These are phyloP conservation scores for Alternaria alternata DNA, from an alignment of 2,329 filamentous ascomycete species.

Conservation along the genomic window DNA sequence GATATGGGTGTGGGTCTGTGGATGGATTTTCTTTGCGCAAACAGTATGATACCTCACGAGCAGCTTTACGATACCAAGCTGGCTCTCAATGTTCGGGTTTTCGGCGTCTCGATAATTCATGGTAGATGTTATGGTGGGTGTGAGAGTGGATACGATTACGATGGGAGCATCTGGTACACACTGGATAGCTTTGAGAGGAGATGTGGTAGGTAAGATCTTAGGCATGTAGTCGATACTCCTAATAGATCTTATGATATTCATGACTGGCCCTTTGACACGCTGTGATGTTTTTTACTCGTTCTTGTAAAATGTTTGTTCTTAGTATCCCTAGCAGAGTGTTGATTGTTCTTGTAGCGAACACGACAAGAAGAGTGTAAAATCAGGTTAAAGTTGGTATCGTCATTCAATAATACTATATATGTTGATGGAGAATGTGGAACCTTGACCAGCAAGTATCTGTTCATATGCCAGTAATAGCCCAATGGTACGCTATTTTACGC, in stretches of 20 bases:
- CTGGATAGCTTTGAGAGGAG: constrained; percentile 26
- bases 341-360: not conserved
- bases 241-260: constrained; percentile 22
- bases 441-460: not conserved
- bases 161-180: constrained; percentile 21
- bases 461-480: constrained; percentile 2
- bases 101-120: constrained; percentile 23
- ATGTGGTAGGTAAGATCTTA: constrained; percentile 19
- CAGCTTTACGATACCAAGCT: constrained; percentile 28
- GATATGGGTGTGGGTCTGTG: constrained; percentile 31
- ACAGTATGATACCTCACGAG: constrained; percentile 40
- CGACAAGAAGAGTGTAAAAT: not conserved
- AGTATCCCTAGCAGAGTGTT: not conserved
- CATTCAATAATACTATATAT: constrained; percentile 3
- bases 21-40: constrained; percentile 32
- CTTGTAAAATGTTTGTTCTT: not conserved
- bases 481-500: not conserved
- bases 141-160: constrained; percentile 20
- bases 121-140: constrained; percentile 25
- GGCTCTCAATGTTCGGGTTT: constrained; percentile 24
- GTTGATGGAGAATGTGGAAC: not conserved
- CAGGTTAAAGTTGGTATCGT: constrained; percentile 1
- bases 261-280: not conserved
- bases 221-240: constrained; percentile 27
- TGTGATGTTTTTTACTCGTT: not conserved